phyloP scores from a whole-genome alignment of 225 moss, liverwort and hornwort genomes.

The Rhytidiadelphus loreus region DNA sequence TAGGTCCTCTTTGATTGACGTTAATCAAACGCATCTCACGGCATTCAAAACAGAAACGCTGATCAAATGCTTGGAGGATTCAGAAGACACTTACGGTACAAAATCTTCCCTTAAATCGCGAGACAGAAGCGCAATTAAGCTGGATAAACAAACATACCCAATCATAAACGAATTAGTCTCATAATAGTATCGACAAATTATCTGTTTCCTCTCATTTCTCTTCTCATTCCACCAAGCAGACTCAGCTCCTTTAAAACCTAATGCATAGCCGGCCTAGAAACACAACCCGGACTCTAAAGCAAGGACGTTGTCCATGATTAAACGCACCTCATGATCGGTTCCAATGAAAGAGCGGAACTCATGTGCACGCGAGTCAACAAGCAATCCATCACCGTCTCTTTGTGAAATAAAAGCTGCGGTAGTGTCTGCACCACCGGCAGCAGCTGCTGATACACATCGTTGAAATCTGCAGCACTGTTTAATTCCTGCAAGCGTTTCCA shows the following conservation, averaged over 20 bases:
- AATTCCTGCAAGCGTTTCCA: constrained; percentile 56
- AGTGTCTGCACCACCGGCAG: constrained; percentile 82
- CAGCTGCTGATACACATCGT: constrained; percentile 75
- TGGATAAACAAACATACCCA: constrained; percentile 28
- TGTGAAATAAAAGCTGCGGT: constrained; percentile 80
- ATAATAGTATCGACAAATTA: background rate
- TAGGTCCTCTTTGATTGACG: background rate
- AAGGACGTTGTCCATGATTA: background rate
- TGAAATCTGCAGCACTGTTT: constrained; percentile 96
- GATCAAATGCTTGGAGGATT: background rate
- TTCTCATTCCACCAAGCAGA: background rate
- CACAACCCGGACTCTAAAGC: background rate
- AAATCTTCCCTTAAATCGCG: constrained; percentile 86
- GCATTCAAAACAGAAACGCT: background rate
- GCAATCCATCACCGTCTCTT: constrained; percentile 59
- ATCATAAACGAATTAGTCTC: background rate
- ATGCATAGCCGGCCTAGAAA: background rate
- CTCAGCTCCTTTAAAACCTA: background rate
- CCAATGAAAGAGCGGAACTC: constrained; percentile 70
- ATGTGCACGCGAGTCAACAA: constrained; percentile 68
- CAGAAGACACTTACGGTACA: constrained; percentile 56
- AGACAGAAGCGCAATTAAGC: constrained; percentile 81
- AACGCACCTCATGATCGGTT: constrained; percentile 76
- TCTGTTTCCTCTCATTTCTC: background rate
- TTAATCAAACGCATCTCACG: background rate